Evolutionary conservation across 306 rosid genomes (phyloP).

Genomic region (Cucurbita argyrosperma): DNA sequence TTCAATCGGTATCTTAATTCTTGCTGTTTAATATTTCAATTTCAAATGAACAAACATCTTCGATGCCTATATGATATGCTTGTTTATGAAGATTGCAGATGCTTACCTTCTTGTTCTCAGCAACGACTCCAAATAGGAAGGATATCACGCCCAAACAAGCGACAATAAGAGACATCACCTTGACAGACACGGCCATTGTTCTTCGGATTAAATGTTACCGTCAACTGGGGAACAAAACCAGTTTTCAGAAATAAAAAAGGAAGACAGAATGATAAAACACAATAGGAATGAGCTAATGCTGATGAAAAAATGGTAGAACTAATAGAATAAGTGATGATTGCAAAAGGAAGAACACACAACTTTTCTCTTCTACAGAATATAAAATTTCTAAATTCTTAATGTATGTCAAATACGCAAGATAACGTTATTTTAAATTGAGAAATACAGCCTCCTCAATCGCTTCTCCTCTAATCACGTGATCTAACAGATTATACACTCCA

Average conservation of each 20-base stretch:
- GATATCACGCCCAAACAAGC: slow-evolving; percentile 19
- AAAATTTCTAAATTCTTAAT: not conserved
- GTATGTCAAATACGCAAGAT: not conserved
- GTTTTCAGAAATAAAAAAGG: not conserved
- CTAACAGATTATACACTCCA: not conserved
- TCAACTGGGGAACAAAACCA: not conserved
- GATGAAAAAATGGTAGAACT: not conserved
- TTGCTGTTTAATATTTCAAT: not conserved
- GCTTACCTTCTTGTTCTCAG: slow-evolving; percentile 38
- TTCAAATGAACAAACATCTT: not conserved
- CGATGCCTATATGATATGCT: not conserved
- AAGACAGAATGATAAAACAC: not conserved
- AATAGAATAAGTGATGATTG: not conserved
- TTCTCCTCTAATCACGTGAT: not conserved
- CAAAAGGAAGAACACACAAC: not conserved
- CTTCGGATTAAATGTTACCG: not conserved
- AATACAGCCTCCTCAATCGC: not conserved
- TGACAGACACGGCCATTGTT: slow-evolving; percentile 25
- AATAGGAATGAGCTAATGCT: not conserved
- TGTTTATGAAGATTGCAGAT: not conserved
- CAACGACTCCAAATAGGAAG: slow-evolving; percentile 27
- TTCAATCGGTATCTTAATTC: not conserved
- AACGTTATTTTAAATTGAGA: not conserved
- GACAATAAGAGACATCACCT: slow-evolving; percentile 20
- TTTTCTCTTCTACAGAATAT: not conserved